Base-by-base conservation (phyloP, 192 early-diverging fungal genomes). In the Thamnidium elegans region DNA sequence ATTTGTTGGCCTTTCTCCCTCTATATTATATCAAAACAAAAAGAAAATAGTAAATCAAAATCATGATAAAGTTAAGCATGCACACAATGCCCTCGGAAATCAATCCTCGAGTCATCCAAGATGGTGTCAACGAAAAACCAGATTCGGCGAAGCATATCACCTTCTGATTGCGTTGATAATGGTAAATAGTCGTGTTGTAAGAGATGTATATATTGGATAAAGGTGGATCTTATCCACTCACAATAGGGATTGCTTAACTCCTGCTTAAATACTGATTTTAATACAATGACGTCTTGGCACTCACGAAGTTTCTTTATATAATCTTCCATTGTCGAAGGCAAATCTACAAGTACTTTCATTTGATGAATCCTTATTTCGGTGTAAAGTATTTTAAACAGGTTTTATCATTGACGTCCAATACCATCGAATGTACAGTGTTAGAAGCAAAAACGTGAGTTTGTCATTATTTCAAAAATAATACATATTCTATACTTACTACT, bases 61-160 rank as follows among this genome's bases (percentile, higher is more conserved):
- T 26, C 19, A 62, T 30, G 30, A 50, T 62, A 62, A 50, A 31
- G 11, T 48, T 50, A 55, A 30, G 53, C 31, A 55, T 31, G 21
- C 26, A 55, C 14, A 55, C 26, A 9, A 13, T 48, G 50, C 59
- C 46, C 59, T 62, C 59, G 19, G n/a, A 44, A 62, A 1, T 47
- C 6, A 10, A 62, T 62, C 15, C 21, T 26, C 0, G 59, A 62
- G n/a, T 45, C 3, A 15, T 62, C 44, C 14, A 62, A 62, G 7
- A 31, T 15, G 0, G 47, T 62, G 17, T 62, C 59, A 8, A 62
- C 31, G 34, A 62, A 62, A 7, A 43, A 31, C 59, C 59, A 50
- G 0, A 62, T 30, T 47, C 46, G 23, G 48, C 59, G 8, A 43
- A 62, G 45, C 21, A 62, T 34, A n/a, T 50, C 59, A 2, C 59